Evolutionary conservation across 1,284 basidiomycete species (phyloP), one percentile per base, ranked within the genome.

Genomic region (Sutorius eximius): DNA sequence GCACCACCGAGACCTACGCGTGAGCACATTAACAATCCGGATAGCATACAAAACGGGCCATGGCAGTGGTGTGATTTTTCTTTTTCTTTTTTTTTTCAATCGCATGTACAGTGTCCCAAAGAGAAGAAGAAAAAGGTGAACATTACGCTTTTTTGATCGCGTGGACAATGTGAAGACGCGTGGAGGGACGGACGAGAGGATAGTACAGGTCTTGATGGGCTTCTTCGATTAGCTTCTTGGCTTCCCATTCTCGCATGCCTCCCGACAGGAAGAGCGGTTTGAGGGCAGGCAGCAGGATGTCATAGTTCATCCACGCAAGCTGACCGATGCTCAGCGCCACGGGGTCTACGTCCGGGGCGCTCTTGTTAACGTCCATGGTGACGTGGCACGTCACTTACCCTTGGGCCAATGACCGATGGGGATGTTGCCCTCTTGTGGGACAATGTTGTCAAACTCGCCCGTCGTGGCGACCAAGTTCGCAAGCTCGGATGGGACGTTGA

Each of bases 251-350:
- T 29, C 78, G 72, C 49, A 85, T 68, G 4, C 79, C 81, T 48
- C 75, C 70, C 41, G 74, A 75, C 49, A 84, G 69, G 64, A 87
- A 79, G 44, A 85, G 73, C 4, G 84, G 83, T 53, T 77, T 79
- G 56, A 86, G 67, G 5, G 82, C 82, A 40, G 82, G 82, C 40
- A 87, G 71, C 56, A 87, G 73, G n/a, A 79, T 74, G 60, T 87
- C 85, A 60, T 81, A 82, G 56, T 82, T 79, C 82, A 86, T 81
- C 85, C 85, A 87, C 40, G 84, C 82, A 22, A 86, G 69, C 60
- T 87, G 83, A 8, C 83, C 85, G 45, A 85, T 78, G 33, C 82
- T 84, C 24, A 86, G 74, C 20, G 77, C 67, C 33, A 70, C 67
- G 4, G 66, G 66, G 59, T 73, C 72, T 74, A 45, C 37, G 44